Percentiles rank a stretch among this genome's conserved stretches.
These are phyloP conservation scores for Phytopythium ostracodes DNA, from an alignment of 352 stramenopile species.

Conservation along the genomic window DNA sequence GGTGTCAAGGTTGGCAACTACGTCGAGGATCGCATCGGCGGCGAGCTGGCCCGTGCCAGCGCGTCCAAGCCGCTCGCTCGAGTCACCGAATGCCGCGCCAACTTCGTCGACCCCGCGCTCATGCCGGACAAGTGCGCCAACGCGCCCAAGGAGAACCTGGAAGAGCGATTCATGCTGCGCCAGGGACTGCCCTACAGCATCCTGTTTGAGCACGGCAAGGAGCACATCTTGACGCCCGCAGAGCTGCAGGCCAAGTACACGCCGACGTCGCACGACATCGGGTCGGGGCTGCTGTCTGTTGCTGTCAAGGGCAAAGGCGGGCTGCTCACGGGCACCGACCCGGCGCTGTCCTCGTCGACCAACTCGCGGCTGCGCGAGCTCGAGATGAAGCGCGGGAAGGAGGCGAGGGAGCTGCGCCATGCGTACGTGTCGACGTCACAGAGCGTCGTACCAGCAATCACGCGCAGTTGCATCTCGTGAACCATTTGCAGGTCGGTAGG, in stretches of 20 bases:
- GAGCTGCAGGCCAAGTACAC: conserved; percentile 56
- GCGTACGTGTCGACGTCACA: conserved; percentile 61
- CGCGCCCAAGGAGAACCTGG: conserved; percentile 43
- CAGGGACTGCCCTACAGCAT: conserved; percentile 65
- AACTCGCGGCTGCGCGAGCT: conserved; percentile 13
- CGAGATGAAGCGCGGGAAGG: conserved; percentile 36
- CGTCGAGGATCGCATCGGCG: conserved; percentile 75
- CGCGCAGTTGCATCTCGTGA: conserved; percentile 7
- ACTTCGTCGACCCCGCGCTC: conserved; percentile 43
- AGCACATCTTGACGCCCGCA: conserved; percentile 31
- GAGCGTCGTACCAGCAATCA: conserved; percentile 31
- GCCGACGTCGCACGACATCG: conserved; percentile 53
- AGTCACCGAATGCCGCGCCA: conserved; percentile 45
- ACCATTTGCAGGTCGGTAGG: background rate
- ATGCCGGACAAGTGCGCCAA: conserved; percentile 57
- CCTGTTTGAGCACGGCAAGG: conserved; percentile 63
- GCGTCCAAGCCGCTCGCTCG: conserved; percentile 34
- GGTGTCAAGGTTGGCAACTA: conserved; percentile 81
- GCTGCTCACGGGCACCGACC: background rate
- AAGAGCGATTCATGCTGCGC: conserved; percentile 44
- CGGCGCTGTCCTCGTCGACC: background rate
- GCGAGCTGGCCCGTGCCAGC: conserved; percentile 33
- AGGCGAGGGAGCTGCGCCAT: conserved; percentile 33
- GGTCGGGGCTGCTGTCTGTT: conserved; percentile 17
- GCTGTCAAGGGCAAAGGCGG: conserved; percentile 5